Conservation (phyloP, 345 rosid species). For the Arabis alpina region DNA sequence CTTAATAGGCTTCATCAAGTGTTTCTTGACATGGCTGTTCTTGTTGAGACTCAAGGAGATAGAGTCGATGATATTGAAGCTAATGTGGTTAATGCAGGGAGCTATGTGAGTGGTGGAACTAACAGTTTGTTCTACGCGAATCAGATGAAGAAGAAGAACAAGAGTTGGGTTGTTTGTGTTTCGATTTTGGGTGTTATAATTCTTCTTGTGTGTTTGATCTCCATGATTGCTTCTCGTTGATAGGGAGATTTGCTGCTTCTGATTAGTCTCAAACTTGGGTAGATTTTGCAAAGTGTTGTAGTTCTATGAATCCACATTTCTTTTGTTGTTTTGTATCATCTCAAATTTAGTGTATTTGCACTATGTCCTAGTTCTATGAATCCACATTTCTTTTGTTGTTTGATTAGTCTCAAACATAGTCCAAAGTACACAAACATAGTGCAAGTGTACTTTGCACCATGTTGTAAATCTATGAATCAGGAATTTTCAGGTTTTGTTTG, state of each 20-base stretch:
- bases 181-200: slow-evolving; percentile 53
- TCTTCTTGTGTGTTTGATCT: slow-evolving; percentile 68
- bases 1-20: slow-evolving; percentile 72
- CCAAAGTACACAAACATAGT: too few species aligned
- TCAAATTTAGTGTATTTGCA: too few species aligned
- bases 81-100: slow-evolving; percentile 56
- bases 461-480: too few species aligned
- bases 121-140: slow-evolving; percentile 64
- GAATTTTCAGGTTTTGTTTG: too few species aligned
- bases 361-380: too few species aligned
- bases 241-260: neutral
- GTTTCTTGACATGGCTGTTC: slow-evolving; percentile 86
- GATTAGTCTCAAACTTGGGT: neutral
- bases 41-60: slow-evolving; percentile 80
- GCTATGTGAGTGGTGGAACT: slow-evolving; percentile 69
- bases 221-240: slow-evolving; percentile 55
- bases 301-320: too few species aligned
- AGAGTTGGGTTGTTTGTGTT: slow-evolving; percentile 55
- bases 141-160: slow-evolving; percentile 63
- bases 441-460: neutral
- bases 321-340: too few species aligned
- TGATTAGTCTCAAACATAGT: too few species aligned
- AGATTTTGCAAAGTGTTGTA: neutral
- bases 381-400: too few species aligned
- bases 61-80: slow-evolving; percentile 70